phyloP scores from a whole-genome alignment of 352 stramenopile species.

The Phytopythium aichiense region DNA sequence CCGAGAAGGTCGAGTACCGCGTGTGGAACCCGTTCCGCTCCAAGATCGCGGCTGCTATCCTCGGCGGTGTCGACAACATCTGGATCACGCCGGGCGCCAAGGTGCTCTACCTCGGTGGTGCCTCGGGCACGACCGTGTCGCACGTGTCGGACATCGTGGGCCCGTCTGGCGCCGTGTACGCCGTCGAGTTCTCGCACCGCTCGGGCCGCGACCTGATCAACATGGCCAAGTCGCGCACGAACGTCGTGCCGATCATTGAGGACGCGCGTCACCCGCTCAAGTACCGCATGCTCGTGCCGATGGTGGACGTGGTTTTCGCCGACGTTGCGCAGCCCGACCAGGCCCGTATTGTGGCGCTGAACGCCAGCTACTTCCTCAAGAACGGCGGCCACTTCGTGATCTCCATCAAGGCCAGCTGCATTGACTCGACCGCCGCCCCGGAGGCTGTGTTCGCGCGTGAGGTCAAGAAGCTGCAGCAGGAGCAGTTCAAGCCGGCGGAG shows the following conservation, averaged over 20 bases:
- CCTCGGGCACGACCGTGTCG: slow-evolving; percentile 97
- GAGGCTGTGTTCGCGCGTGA: slow-evolving; percentile 97
- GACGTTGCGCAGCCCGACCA: slow-evolving; percentile 99
- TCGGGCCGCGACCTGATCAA: slow-evolving; percentile 99
- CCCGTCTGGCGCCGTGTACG: slow-evolving; percentile 96
- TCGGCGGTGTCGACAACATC: slow-evolving; percentile 99
- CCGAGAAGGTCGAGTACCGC: slow-evolving; percentile 99
- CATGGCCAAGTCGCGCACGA: slow-evolving; percentile 98
- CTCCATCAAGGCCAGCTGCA: slow-evolving; percentile 99
- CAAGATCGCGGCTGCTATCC: slow-evolving; percentile 98
- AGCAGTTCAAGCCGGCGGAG: slow-evolving; percentile 99
- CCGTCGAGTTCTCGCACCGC: slow-evolving; percentile 99
- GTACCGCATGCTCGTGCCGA: slow-evolving; percentile 98
- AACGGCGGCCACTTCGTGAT: slow-evolving; percentile 99
- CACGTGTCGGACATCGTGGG: slow-evolving; percentile 99
- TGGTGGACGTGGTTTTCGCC: slow-evolving; percentile 99
- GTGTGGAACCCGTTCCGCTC: slow-evolving; percentile 99
- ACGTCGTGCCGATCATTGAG: slow-evolving; percentile 99
- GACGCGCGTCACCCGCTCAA: slow-evolving; percentile 97
- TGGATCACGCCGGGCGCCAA: slow-evolving; percentile 97
- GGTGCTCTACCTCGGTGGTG: slow-evolving; percentile 98
- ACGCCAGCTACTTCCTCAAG: slow-evolving; percentile 99
- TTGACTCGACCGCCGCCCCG: slow-evolving; percentile 97
- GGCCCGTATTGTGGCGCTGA: slow-evolving; percentile 98
- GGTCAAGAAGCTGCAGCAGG: slow-evolving; percentile 97